These are phyloP conservation scores for Persicaria maculosa DNA, from an alignment of 148 eudicot species.

Conservation along the genomic window DNA sequence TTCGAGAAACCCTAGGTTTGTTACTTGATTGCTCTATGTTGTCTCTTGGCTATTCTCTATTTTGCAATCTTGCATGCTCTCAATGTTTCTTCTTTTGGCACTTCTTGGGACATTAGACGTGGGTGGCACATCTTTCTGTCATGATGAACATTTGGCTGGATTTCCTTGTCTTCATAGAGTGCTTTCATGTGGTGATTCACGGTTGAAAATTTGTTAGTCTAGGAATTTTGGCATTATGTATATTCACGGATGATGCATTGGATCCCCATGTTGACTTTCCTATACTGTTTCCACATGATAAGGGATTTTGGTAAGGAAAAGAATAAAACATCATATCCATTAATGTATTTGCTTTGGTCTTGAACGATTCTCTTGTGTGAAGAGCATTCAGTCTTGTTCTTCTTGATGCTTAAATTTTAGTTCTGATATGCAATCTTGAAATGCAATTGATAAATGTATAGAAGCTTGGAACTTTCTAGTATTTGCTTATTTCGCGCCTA, in stretches of 20 bases:
- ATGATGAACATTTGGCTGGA: neutral
- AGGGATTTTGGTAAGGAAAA: neutral
- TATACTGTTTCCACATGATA: neutral
- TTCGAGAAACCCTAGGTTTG: too few relatives aligned
- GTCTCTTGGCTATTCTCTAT: neutral
- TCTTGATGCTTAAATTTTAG: neutral
- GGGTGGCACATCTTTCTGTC: constrained; percentile 6
- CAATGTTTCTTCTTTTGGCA: neutral
- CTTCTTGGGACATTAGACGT: neutral
- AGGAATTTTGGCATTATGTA: neutral
- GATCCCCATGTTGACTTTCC: constrained; percentile 5
- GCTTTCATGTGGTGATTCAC: neutral
- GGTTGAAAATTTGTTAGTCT: neutral
- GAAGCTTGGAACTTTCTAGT: neutral
- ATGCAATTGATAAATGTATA: neutral
- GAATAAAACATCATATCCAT: neutral
- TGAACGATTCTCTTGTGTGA: neutral
- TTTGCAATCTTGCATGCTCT: constrained; percentile 2
- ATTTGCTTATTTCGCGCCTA: neutral
- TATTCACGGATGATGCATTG: neutral
- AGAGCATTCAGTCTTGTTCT: neutral
- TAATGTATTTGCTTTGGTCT: neutral
- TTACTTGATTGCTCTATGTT: neutral
- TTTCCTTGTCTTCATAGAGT: neutral
- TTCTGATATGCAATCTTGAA: neutral